phyloP scores from a whole-genome alignment of 768 basidiomycete genomes.

The Mycena capillaripes region DNA sequence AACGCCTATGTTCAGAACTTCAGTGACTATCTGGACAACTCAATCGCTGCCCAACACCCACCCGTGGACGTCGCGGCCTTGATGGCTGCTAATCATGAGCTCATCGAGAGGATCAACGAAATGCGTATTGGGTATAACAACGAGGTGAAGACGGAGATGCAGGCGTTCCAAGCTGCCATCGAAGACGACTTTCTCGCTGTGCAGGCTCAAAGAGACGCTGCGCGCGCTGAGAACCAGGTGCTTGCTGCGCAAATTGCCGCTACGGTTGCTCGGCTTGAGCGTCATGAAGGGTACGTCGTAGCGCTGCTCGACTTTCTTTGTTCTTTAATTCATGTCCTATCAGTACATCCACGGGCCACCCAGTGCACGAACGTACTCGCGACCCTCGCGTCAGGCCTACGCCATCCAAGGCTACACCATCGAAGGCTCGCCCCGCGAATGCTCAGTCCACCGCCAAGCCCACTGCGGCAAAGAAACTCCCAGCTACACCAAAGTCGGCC shows the following conservation, averaged over 20 bases:
- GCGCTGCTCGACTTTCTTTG: background rate
- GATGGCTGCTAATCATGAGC: background rate
- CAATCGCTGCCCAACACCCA: background rate
- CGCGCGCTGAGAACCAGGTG: background rate
- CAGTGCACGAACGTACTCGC: background rate
- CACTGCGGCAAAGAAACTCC: background rate
- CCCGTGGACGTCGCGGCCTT: background rate
- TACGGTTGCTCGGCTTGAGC: slow-evolving; percentile 11
- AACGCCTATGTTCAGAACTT: background rate
- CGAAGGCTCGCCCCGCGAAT: background rate
- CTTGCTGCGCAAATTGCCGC: background rate
- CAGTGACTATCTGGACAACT: background rate
- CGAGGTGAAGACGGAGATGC: background rate
- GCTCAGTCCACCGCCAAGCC: background rate
- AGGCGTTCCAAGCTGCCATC: background rate
- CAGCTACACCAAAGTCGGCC: background rate
- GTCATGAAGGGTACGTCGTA: background rate
- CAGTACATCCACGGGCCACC: background rate
- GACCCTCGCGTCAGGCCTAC: slow-evolving; percentile 10
- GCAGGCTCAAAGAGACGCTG: slow-evolving; percentile 1
- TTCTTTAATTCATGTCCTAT: background rate
- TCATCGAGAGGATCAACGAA: background rate
- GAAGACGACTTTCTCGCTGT: background rate
- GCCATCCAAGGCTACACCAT: background rate
- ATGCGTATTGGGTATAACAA: background rate